These are phyloP conservation scores for Cordyceps cicadae DNA, from an alignment of 2,329 filamentous ascomycete genomes.

Conservation along the genomic window DNA sequence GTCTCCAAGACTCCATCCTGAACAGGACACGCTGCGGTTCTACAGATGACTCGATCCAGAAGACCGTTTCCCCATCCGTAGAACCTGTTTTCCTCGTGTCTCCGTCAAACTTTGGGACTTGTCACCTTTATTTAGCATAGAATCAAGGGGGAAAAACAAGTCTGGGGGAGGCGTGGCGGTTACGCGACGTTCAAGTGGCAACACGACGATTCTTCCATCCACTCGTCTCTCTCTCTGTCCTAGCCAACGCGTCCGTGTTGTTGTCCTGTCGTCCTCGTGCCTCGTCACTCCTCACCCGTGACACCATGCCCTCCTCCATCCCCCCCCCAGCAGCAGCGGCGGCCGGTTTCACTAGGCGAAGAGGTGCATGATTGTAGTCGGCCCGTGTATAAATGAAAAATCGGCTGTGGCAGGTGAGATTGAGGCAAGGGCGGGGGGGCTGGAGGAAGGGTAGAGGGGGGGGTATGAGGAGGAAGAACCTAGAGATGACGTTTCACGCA, in stretches of 20 bases:
- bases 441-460: background rate
- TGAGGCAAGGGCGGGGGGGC: background rate
- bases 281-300: background rate
- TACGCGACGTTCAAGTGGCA: background rate
- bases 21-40: background rate
- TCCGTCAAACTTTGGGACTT: background rate
- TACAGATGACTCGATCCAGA: background rate
- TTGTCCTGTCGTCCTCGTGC: too few relatives aligned
- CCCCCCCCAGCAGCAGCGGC: background rate
- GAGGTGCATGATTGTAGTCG: background rate
- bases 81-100: background rate
- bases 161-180: background rate
- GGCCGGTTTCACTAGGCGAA: conserved; percentile 10
- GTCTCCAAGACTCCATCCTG: background rate
- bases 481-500: background rate
- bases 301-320: background rate
- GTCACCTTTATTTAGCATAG: too few relatives aligned
- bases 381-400: background rate
- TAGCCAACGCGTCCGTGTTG: background rate
- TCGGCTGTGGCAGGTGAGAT: background rate
- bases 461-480: background rate
- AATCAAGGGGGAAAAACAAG: background rate
- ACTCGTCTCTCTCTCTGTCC: background rate
- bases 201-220: background rate
- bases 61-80: too few relatives aligned